Base-by-base conservation (phyloP, 129 eudicot species). In the Logfia minima region DNA sequence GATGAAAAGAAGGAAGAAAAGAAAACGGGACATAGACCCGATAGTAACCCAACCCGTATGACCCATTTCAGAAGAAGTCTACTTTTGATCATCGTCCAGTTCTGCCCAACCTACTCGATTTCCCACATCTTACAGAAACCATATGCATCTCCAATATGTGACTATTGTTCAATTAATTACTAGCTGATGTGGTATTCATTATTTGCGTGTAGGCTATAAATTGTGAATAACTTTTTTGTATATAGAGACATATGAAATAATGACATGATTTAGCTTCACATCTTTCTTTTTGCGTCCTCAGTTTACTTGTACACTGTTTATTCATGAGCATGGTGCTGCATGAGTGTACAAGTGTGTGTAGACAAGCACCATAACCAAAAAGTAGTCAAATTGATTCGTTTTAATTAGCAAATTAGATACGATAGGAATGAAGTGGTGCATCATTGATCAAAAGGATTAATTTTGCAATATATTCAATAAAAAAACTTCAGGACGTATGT, bases 351-450 rank as follows among this genome's bases (percentile, higher is more conserved):
- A 34, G 73, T 53, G 18, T 72, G 68, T 72, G 83, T 66, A 74
- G 83, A 80, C 75, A 66, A 66, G 79, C 83, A 80, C 79, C 79
- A 24, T 24, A 65, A 66, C 74, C 28, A 74, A 78, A 52, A 65
- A 53, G 79, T 55, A 23, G 32, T 66, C 74, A 73, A 55, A 69
- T 74, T n/a, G 59, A 72, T 19, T 19, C 68, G 13, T 65, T 75
- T 21, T 63, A 13, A 26, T 45, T 80, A 66, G 69, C 70, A 41
- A 66, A 35, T 19, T 39, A 55, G 70, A 80, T 80, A 70, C 56
- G 83, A 80, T 23, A 74, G 28, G 56, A 58, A 60, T 35, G 22
- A 74, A 7, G 34, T 60, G 69, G 56, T 37, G 41, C 68, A 6
- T 74, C 13, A 80, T 34, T 58, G 63, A 80, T 45, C 53, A 45